Evolutionary conservation across 1,284 basidiomycete species (phyloP).

Genomic region (Tremellales sp.): DNA sequence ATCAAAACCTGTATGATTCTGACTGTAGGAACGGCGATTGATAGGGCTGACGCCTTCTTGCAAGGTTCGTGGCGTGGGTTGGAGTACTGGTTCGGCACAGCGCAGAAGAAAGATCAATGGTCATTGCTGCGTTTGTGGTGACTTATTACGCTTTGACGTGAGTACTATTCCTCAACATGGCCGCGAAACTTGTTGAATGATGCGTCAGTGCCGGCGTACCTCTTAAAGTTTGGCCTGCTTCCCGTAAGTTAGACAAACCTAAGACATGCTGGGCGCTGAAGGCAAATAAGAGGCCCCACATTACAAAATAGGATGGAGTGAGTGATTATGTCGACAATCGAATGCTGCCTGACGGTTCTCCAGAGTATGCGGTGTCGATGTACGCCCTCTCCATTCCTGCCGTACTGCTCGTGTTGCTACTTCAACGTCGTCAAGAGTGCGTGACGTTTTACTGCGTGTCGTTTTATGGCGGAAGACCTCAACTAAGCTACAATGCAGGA

Average conservation of each 20-base stretch:
- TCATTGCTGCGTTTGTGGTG: slow-evolving; percentile 11
- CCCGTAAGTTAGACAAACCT: background rate
- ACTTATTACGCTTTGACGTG: slow-evolving; percentile 10
- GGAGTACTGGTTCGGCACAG: slow-evolving; percentile 10
- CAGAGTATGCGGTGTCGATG: background rate
- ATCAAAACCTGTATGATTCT: slow-evolving; percentile 10
- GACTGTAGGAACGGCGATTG: background rate
- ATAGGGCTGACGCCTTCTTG: background rate
- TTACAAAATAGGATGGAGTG: slow-evolving; percentile 15
- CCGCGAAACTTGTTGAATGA: background rate
- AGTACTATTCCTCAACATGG: background rate
- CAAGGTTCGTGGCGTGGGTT: slow-evolving; percentile 12
- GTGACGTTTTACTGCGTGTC: too few relatives aligned
- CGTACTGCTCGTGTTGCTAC: background rate
- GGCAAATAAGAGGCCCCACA: slow-evolving; percentile 6
- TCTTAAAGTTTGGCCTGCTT: slow-evolving; percentile 13
- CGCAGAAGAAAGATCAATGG: slow-evolving; percentile 14
- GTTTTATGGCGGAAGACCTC: too few relatives aligned
- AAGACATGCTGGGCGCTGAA: background rate
- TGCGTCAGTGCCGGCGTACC: slow-evolving; percentile 11
- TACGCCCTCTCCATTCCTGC: background rate
- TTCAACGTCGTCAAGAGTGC: background rate
- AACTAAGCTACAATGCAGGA: too few relatives aligned
- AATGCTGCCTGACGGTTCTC: background rate
- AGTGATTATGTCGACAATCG: background rate